phyloP scores from a whole-genome alignment of 768 basidiomycete species.

The Leccinum sublutescens region DNA sequence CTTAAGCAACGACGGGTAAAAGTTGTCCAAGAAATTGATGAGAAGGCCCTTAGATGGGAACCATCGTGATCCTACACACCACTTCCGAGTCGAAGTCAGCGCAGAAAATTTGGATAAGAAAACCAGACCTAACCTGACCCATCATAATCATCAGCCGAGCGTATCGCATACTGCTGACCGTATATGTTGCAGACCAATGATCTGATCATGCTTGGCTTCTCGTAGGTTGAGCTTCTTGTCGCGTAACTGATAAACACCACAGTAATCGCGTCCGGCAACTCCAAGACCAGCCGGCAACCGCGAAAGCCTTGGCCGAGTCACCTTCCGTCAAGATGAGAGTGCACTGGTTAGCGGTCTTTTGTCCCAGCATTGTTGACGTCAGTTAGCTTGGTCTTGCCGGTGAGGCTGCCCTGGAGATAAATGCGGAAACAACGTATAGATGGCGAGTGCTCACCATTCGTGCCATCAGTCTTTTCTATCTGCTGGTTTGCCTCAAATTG shows the following conservation, averaged over 20 bases:
- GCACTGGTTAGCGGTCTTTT: slow-evolving; percentile 68
- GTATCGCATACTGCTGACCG: too few relatives aligned
- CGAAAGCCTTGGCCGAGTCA: slow-evolving; percentile 97
- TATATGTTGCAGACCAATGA: too few relatives aligned
- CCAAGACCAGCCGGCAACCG: slow-evolving; percentile 69
- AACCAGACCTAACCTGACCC: background rate
- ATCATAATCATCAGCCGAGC: too few relatives aligned
- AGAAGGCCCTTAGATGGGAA: slow-evolving; percentile 99
- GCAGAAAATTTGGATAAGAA: background rate
- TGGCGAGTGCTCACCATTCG: slow-evolving; percentile 59
- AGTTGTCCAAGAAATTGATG: slow-evolving; percentile 97
- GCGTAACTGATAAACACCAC: too few relatives aligned
- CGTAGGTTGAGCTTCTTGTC: too few relatives aligned
- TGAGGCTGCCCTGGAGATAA: slow-evolving; percentile 51
- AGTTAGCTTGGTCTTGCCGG: slow-evolving; percentile 88
- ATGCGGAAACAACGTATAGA: background rate
- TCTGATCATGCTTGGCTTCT: too few relatives aligned
- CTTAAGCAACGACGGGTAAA: slow-evolving; percentile 91
- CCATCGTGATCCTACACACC: slow-evolving; percentile 90
- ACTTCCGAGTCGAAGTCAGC: background rate
- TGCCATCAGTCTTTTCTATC: slow-evolving; percentile 93
- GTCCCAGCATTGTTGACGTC: slow-evolving; percentile 98
- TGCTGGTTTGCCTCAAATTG: slow-evolving; percentile 93
- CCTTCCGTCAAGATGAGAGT: slow-evolving; percentile 98
- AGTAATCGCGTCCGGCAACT: too few relatives aligned